Base-by-base conservation (phyloP, 2,329 filamentous ascomycete genomes). In the Coniochaeta ligniaria region DNA sequence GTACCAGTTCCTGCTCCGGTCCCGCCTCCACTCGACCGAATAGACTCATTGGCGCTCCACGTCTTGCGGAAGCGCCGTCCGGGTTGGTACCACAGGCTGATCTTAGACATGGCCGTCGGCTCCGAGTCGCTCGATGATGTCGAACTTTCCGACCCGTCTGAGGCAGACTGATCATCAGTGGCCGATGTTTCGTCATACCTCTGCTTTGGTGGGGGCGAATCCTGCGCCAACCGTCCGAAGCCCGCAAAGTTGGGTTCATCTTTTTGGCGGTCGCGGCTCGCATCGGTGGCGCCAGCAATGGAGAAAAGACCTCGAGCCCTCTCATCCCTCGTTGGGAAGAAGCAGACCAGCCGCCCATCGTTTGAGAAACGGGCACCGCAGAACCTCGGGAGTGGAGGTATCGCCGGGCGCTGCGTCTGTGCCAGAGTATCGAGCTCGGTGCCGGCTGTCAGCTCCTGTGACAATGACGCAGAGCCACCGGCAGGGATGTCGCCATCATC, bases 291-390 rank as follows among this genome's bases (percentile, higher is more conserved):
- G 47, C 61, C 73, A 1, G 77, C 73, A 1, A 77, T 76, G 17
- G 80, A 79, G 54, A 84, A 76, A 6, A 82, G 59, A 2, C 76
- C 79, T 38, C 75, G 79, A 17, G 81, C 80, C 64, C 82, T 85
- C 68, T 85, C 82, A 66, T 89, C 85, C 64, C 87, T 88, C 0
- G 85, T 85, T 1, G 86, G 86, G 66, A 89, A 90, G 71, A 90
- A 90, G 67, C 85, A 88, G 6, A 86, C 79, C 1, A 90, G 74
- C 45, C 80, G 80, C 8, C 87, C 87, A 66, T 85, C 84, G 41
- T 81, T 80, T 9, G 84, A 83, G 65, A 87, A 88, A 6, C 82
- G 76, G 47, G 82, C 84, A 45, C 85, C 85, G 63, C 85, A 88
- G 7, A 79, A 79, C 50, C 84, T 76, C 2, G 83, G 84, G 22